These are phyloP conservation scores for Yamadazyma epiphylla DNA, from an alignment of 1,139 yeast genomes.

Conservation along the genomic window DNA sequence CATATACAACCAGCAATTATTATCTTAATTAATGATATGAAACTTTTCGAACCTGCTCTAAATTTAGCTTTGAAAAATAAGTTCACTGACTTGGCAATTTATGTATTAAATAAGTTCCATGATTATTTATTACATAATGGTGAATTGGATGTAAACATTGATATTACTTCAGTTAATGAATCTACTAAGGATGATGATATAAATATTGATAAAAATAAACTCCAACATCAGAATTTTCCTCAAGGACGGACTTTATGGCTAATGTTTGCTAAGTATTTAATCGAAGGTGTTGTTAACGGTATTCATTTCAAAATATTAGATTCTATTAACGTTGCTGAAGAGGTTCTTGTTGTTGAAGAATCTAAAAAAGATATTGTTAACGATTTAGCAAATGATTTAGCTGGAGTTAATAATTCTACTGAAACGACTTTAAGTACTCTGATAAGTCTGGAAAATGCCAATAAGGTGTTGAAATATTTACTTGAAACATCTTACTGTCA, in stretches of 20 bases:
- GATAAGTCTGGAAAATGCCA: constrained; percentile 8
- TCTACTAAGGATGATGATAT: constrained; percentile 12
- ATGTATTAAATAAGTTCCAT: constrained; percentile 32
- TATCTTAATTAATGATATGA: constrained; percentile 61
- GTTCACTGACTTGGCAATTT: constrained; percentile 54
- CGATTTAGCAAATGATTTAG: constrained; percentile 1
- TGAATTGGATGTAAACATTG: constrained; percentile 9
- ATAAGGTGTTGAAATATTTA: constrained; percentile 23
- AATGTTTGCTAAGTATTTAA: constrained; percentile 58
- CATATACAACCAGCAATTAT: constrained; percentile 65
- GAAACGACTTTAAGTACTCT: neutral
- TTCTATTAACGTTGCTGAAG: constrained; percentile 11
- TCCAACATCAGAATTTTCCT: constrained; percentile 35
- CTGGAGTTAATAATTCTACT: neutral
- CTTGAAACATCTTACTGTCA: constrained; percentile 20
- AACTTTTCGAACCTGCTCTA: constrained; percentile 77
- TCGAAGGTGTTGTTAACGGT: constrained; percentile 34
- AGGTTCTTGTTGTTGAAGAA: constrained; percentile 5
- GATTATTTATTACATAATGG: constrained; percentile 15
- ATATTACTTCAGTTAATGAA: constrained; percentile 8
- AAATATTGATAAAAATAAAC: constrained; percentile 21
- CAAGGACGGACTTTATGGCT: constrained; percentile 74
- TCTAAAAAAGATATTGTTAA: constrained; percentile 1
- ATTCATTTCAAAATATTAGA: constrained; percentile 18
- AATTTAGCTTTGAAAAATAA: constrained; percentile 63